These are phyloP conservation scores for Coemansia sp. DNA, from an alignment of 192 early-diverging fungal genomes.

Conservation along the genomic window DNA sequence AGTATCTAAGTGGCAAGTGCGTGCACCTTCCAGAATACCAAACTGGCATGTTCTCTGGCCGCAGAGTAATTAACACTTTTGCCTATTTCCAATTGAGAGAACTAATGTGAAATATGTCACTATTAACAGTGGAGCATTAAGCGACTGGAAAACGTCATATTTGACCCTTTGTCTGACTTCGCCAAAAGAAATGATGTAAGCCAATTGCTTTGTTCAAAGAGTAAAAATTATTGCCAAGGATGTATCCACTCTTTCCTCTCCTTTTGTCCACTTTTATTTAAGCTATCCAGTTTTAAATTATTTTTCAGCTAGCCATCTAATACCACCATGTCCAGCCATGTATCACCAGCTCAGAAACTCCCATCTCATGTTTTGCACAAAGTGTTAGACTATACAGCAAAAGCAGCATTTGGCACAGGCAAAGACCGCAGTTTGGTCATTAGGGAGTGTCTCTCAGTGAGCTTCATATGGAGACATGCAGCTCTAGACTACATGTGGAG, in stretches of 20 bases:
- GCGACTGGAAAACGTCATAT: no score
- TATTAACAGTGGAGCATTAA: no score
- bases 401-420: background rate
- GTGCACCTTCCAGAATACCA: background rate
- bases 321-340: background rate
- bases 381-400: background rate
- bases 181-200: background rate
- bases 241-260: no score
- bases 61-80: background rate
- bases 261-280: background rate
- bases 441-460: background rate
- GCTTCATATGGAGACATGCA: background rate
- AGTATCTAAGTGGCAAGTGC: background rate
- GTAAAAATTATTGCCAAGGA: background rate
- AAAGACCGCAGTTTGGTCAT: background rate
- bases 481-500: background rate
- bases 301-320: background rate
- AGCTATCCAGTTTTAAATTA: background rate
- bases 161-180: no score
- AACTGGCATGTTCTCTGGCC: background rate
- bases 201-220: background rate
- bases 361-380: background rate
- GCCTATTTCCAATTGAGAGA: background rate
- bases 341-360: background rate
- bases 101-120: background rate